Conservation (phyloP, 345 rosid genomes). For the Citrus trifoliata region DNA sequence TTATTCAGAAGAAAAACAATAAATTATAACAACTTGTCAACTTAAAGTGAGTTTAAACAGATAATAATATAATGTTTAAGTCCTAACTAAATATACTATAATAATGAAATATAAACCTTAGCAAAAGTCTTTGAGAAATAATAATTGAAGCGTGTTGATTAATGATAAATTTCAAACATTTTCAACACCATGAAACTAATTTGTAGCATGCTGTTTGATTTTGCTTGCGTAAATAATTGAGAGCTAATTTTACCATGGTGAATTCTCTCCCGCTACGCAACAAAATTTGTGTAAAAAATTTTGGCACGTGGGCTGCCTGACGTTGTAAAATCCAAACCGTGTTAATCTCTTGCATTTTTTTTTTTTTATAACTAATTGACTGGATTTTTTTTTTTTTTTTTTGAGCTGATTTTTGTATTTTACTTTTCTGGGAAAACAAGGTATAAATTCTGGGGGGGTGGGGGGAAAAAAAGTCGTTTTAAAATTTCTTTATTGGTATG, state of each 20-base stretch:
- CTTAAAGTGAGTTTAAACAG: too few relatives aligned
- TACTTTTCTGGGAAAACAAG: neutral
- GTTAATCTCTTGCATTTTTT: neutral
- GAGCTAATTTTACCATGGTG: too few relatives aligned
- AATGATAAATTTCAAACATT: neutral
- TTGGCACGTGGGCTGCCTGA: conserved; percentile 18
- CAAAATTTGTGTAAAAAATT: neutral
- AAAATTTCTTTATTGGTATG: neutral
- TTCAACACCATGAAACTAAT: neutral
- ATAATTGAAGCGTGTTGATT: neutral
- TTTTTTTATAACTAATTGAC: neutral
- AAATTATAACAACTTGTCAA: too few relatives aligned
- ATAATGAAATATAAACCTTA: too few relatives aligned
- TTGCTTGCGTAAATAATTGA: neutral
- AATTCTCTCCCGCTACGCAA: neutral
- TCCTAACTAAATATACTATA: too few relatives aligned
- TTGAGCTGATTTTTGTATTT: neutral
- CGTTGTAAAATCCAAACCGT: conserved; percentile 1
- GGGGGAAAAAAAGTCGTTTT: too few relatives aligned
- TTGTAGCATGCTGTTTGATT: too few relatives aligned
- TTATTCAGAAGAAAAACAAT: too few relatives aligned
- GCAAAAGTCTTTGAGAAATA: neutral
- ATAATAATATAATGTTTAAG: too few relatives aligned
- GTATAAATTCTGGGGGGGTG: neutral
- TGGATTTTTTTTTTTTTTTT: neutral